These are phyloP conservation scores for Phlyctochytrium planicorne DNA, from an alignment of 192 early-diverging fungal species.

Conservation along the genomic window DNA sequence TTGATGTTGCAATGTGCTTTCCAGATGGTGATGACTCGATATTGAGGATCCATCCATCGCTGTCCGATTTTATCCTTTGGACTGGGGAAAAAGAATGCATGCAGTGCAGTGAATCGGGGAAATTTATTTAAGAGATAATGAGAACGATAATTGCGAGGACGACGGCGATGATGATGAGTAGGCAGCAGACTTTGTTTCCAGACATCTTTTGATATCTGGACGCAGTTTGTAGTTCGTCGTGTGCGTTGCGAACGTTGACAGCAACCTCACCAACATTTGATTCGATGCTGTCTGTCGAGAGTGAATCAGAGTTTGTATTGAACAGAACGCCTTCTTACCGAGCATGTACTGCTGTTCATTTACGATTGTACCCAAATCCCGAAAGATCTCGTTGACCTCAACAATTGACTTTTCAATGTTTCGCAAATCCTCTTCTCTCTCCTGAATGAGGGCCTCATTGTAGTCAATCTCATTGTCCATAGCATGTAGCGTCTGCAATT, in stretches of 20 bases:
- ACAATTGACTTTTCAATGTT: slow-evolving; percentile 91
- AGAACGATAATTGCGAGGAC: slow-evolving; percentile 67
- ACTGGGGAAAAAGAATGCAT: neutral
- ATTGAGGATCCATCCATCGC: slow-evolving; percentile 1
- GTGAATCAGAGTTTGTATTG: neutral
- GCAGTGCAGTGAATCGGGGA: no score
- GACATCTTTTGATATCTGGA: slow-evolving; percentile 74
- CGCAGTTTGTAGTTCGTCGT: slow-evolving; percentile 78
- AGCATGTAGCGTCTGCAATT: slow-evolving; percentile 31
- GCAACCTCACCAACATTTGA: slow-evolving; percentile 84
- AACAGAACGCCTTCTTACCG: slow-evolving; percentile 63
- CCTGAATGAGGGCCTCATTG: slow-evolving; percentile 90
- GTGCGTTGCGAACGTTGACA: slow-evolving; percentile 75
- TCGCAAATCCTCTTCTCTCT: slow-evolving; percentile 89
- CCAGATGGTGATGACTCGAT: neutral
- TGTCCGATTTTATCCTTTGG: no score
- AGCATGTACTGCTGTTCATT: slow-evolving; percentile 93
- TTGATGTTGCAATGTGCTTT: neutral
- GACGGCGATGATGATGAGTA: slow-evolving; percentile 73
- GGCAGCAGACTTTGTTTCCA: slow-evolving; percentile 79
- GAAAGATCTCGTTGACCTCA: slow-evolving; percentile 96
- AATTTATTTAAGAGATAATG: no score
- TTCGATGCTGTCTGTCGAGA: slow-evolving; percentile 83
- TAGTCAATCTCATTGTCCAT: slow-evolving; percentile 92
- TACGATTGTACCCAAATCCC: slow-evolving; percentile 94